Conservation (phyloP, 1,139 yeast species). For the Hyphopichia buzzinii region DNA sequence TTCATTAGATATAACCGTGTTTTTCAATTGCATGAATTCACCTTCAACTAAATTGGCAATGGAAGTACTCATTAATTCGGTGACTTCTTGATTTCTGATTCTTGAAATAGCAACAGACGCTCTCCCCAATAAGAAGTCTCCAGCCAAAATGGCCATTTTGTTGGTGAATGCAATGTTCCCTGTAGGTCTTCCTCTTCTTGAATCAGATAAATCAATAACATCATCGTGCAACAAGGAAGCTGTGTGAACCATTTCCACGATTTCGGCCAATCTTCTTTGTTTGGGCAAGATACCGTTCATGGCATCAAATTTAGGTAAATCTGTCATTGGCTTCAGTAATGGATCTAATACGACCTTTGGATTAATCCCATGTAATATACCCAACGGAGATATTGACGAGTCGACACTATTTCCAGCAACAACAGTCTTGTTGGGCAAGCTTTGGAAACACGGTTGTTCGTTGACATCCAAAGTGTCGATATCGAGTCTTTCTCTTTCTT, state of each 20-base stretch:
- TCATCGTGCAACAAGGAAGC: conserved; percentile 97
- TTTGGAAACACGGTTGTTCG: conserved; percentile 57
- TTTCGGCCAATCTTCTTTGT: conserved; percentile 92
- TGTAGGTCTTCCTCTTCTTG: conserved; percentile 85
- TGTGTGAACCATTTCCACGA: conserved; percentile 97
- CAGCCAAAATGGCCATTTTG: conserved; percentile 97
- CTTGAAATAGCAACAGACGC: conserved; percentile 96
- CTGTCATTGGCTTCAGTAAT: conserved; percentile 74
- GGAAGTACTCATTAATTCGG: conserved; percentile 89
- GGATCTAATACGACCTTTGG: conserved; percentile 81
- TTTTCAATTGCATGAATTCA: conserved; percentile 96
- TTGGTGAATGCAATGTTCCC: conserved; percentile 94
- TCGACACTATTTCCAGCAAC: conserved; percentile 56
- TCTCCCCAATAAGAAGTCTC: conserved; percentile 90
- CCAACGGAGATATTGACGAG: conserved; percentile 73
- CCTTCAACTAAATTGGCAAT: conserved; percentile 98
- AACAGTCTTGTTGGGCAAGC: conserved; percentile 47
- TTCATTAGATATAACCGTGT: conserved; percentile 66
- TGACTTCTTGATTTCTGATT: conserved; percentile 93
- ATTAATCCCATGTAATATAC: conserved; percentile 83
- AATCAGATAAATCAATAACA: conserved; percentile 89
- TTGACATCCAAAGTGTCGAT: conserved; percentile 65
- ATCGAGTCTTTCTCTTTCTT: conserved; percentile 59
- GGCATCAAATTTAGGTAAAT: conserved; percentile 60
- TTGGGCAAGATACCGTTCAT: conserved; percentile 81